Conservation (phyloP, 768 basidiomycete genomes). For the Suillus discolor region DNA sequence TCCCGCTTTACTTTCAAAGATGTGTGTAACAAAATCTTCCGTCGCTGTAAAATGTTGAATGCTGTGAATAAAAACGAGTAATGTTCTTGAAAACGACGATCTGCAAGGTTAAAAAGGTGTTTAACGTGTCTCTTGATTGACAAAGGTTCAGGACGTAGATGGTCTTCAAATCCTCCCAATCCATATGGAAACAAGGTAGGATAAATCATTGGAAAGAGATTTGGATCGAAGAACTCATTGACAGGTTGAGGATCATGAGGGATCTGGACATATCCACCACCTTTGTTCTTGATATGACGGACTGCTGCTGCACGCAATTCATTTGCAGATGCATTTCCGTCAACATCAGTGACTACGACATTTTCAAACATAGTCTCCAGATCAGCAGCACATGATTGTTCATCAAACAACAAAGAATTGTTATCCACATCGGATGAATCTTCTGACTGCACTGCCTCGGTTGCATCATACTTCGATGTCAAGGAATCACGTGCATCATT, state of each 20-base stretch:
- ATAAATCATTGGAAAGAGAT: not conserved
- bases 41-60: slow-evolving; percentile 44
- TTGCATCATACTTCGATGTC: slow-evolving; percentile 21
- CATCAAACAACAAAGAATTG: too few relatives aligned
- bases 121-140: not conserved
- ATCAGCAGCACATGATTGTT: too few relatives aligned
- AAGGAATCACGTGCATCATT: slow-evolving; percentile 14
- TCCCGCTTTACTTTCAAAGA: slow-evolving; percentile 30
- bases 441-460: too few relatives aligned
- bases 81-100: not conserved
- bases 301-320: not conserved
- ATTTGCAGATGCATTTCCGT: not conserved
- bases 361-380: slow-evolving; percentile 16
- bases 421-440: too few relatives aligned
- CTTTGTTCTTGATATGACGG: not conserved
- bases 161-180: not conserved
- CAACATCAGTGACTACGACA: slow-evolving; percentile 36
- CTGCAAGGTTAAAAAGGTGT: not conserved
- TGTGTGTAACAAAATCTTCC: slow-evolving; percentile 33
- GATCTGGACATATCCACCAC: not conserved
- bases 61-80: slow-evolving; percentile 42
- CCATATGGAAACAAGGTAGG: not conserved
- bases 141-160: not conserved
- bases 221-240: not conserved
- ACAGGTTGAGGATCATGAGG: not conserved